Percentiles rank a stretch among this genome's conserved stretches.
Conservation (phyloP, 495 filamentous ascomycete species). For the Hypoxylon fragiforme region DNA sequence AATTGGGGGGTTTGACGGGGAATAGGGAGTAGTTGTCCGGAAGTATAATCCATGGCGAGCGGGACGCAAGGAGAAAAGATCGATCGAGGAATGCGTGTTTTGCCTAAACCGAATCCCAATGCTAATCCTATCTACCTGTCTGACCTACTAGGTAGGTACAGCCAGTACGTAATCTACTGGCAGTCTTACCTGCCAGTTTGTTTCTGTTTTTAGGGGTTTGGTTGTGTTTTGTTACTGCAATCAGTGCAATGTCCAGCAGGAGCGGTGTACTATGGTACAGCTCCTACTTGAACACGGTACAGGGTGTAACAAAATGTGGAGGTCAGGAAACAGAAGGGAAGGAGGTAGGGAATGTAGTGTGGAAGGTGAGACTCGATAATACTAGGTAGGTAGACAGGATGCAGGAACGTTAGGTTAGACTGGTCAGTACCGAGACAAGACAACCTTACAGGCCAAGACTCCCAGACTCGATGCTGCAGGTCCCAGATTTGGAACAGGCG, state of each 20-base stretch:
- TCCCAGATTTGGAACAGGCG: neutral
- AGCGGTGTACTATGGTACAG: slow-evolving; percentile 19
- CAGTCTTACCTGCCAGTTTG: neutral
- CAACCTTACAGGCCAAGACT: neutral
- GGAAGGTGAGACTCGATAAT: slow-evolving; percentile 12
- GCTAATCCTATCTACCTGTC: slow-evolving; percentile 24
- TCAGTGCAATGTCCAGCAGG: neutral
- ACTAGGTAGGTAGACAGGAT: neutral
- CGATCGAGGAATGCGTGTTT: slow-evolving; percentile 23
- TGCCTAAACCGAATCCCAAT: slow-evolving; percentile 26
- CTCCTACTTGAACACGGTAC: slow-evolving; percentile 13
- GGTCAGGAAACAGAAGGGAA: slow-evolving; percentile 11
- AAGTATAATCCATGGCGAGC: slow-evolving; percentile 25
- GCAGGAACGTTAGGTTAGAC: neutral
- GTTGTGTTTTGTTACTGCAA: no score
- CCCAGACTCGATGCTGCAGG: no score
- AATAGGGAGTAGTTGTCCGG: slow-evolving; percentile 34
- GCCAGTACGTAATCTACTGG: no score
- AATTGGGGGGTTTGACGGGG: slow-evolving; percentile 40
- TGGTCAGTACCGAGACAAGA: neutral
- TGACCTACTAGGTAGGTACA: neutral
- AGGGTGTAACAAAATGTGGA: slow-evolving; percentile 20
- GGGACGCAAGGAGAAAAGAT: slow-evolving; percentile 21
- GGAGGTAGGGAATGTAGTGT: neutral
- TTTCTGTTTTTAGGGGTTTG: neutral